Percentiles rank a stretch among this genome's conserved stretches.
These are phyloP conservation scores for Conticribra weissflogii DNA, from an alignment of 108 stramenopile genomes.

Conservation along the genomic window DNA sequence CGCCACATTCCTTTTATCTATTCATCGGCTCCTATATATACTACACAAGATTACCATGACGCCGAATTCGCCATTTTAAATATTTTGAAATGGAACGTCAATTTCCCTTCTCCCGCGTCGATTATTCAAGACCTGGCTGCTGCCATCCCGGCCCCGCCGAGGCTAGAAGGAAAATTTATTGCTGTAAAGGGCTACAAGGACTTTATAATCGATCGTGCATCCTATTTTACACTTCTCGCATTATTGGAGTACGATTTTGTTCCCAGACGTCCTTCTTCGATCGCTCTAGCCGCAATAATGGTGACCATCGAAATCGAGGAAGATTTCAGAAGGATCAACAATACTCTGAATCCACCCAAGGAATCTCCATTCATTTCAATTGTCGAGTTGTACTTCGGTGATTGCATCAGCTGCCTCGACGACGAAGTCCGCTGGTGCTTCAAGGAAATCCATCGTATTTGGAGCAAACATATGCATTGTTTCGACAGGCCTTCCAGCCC, in stretches of 20 bases:
- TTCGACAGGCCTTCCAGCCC: neutral
- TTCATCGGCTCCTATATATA: neutral
- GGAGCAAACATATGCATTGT: neutral
- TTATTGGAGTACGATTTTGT: neutral
- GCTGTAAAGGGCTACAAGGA: neutral
- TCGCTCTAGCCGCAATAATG: conserved; percentile 14
- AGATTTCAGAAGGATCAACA: neutral
- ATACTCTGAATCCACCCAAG: neutral
- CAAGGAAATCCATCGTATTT: neutral
- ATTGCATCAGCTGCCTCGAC: neutral
- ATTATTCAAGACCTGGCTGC: conserved; percentile 1
- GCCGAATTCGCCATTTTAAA: conserved; percentile 7
- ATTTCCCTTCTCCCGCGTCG: neutral
- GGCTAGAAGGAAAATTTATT: neutral
- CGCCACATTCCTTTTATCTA: neutral
- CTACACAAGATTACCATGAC: neutral
- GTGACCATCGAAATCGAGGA: neutral
- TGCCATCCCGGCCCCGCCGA: neutral
- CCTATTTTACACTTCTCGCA: neutral
- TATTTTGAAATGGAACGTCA: neutral
- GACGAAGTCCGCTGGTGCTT: neutral
- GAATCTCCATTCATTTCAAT: neutral
- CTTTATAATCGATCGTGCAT: neutral
- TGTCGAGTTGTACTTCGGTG: neutral
- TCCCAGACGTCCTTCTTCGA: neutral